These are phyloP conservation scores for Aureobasidium leucospermi DNA, from an alignment of 2,329 filamentous ascomycete species.

Conservation along the genomic window DNA sequence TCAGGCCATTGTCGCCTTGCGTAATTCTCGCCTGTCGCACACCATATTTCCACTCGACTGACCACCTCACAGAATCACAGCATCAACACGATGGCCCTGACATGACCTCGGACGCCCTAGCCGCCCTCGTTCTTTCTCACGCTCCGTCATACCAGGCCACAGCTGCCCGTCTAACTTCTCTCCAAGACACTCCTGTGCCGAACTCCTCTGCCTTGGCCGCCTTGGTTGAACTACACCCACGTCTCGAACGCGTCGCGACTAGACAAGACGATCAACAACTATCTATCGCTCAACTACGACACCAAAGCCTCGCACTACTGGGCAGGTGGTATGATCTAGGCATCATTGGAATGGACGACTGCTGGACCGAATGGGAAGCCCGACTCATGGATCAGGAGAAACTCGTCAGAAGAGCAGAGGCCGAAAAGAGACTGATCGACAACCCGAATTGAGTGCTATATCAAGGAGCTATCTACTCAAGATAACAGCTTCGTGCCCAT, in stretches of 20 bases:
- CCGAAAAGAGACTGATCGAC: constrained; percentile 38
- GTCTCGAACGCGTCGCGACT: constrained; percentile 54
- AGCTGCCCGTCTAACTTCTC: constrained; percentile 37
- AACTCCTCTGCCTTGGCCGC: constrained; percentile 39
- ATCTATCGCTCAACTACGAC: constrained; percentile 57
- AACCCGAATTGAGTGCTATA: background rate
- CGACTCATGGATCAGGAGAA: constrained; percentile 60
- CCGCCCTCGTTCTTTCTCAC: constrained; percentile 37
- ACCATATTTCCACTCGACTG: background rate
- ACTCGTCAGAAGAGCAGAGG: constrained; percentile 56
- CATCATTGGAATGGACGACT: constrained; percentile 59
- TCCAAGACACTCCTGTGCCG: constrained; percentile 38
- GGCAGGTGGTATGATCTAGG: constrained; percentile 64
- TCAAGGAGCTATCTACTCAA: background rate
- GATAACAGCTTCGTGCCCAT: background rate
- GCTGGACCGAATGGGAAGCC: constrained; percentile 65
- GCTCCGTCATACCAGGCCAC: constrained; percentile 35
- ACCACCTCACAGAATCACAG: background rate
- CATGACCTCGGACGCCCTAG: constrained; percentile 17
- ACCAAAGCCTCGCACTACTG: constrained; percentile 50
- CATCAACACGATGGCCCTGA: background rate
- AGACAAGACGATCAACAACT: constrained; percentile 54
- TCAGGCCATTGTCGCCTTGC: constrained; percentile 33
- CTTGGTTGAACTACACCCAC: constrained; percentile 52
- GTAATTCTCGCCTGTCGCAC: constrained; percentile 19